Evolutionary conservation across 768 basidiomycete species (phyloP).

Genomic region (Rhodosporidiobolus sp.): DNA sequence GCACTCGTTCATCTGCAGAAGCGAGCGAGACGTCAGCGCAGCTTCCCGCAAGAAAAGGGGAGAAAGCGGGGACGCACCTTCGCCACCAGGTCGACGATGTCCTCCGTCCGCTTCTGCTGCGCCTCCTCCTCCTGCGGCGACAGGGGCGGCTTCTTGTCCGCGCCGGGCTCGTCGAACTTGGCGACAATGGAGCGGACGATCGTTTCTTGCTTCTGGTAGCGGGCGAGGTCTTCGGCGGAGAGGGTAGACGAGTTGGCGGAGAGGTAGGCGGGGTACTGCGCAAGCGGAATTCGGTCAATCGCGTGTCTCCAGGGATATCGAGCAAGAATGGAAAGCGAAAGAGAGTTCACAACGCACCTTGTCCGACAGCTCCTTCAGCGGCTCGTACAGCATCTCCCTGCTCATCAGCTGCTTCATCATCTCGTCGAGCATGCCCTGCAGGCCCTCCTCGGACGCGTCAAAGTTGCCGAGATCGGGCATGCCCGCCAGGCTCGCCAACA

Average conservation of each 20-base stretch:
- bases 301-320: no score
- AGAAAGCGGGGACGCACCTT: constrained; percentile 55
- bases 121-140: constrained; percentile 8
- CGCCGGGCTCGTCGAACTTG: constrained; percentile 64
- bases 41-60: neutral
- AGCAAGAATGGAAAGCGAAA: neutral
- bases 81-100: constrained; percentile 67
- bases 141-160: constrained; percentile 49
- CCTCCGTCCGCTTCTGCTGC: constrained; percentile 53
- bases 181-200: constrained; percentile 61
- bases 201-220: constrained; percentile 62
- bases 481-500: constrained; percentile 45
- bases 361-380: constrained; percentile 71
- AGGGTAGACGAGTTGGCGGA: constrained; percentile 58
- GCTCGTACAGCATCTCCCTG: constrained; percentile 80
- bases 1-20: constrained; percentile 65
- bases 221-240: constrained; percentile 59
- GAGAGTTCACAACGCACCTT: constrained; percentile 54
- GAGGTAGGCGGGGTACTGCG: constrained; percentile 75
- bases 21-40: neutral
- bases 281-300: neutral
- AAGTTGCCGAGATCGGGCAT: constrained; percentile 44
- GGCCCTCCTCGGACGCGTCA: constrained; percentile 46
- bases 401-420: constrained; percentile 80
- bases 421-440: constrained; percentile 68